Conservation (phyloP, 176 grass and related monocot species). For the Calamus simplicifolius region DNA sequence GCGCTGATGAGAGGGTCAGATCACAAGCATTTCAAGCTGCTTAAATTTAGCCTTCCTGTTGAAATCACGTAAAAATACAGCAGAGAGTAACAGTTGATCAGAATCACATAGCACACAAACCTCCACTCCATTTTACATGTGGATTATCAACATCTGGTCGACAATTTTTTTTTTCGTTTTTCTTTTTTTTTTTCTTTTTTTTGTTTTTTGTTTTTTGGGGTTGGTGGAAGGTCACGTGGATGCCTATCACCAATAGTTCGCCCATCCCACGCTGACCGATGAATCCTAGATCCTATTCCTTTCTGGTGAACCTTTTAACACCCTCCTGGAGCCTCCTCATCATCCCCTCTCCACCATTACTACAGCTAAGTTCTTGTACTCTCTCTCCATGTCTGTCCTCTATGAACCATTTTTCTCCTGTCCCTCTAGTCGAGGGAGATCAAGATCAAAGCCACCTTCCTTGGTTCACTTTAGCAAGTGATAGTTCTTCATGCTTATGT, state of each 20-base stretch:
- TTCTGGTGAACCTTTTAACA: conserved; percentile 20
- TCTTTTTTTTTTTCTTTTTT: too few relatives aligned
- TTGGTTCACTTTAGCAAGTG: conserved; percentile 44
- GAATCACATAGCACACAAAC: too few relatives aligned
- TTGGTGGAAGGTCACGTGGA: conserved; percentile 28
- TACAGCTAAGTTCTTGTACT: conserved; percentile 10
- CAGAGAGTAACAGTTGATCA: too few relatives aligned
- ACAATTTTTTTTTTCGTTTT: too few relatives aligned
- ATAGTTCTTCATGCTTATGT: conserved; percentile 34
- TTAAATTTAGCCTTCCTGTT: too few relatives aligned
- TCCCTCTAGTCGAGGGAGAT: conserved; percentile 66
- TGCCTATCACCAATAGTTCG: conserved; percentile 10
- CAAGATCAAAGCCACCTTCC: conserved; percentile 57
- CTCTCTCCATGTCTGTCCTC: conserved; percentile 48
- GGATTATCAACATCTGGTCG: too few relatives aligned
- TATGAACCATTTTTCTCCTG: conserved; percentile 65
- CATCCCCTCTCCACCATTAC: conserved; percentile 11
- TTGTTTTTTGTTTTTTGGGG: conserved; percentile 4
- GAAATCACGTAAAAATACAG: too few relatives aligned
- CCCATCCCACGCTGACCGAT: neutral
- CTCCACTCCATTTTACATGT: too few relatives aligned
- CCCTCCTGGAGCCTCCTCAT: neutral
- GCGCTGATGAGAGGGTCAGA: too few relatives aligned
- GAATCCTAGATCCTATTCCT: conserved; percentile 29
- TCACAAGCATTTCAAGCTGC: too few relatives aligned